These are phyloP conservation scores for Lomentospora prolificans DNA, from an alignment of 2,329 filamentous ascomycete genomes.

Conservation along the genomic window DNA sequence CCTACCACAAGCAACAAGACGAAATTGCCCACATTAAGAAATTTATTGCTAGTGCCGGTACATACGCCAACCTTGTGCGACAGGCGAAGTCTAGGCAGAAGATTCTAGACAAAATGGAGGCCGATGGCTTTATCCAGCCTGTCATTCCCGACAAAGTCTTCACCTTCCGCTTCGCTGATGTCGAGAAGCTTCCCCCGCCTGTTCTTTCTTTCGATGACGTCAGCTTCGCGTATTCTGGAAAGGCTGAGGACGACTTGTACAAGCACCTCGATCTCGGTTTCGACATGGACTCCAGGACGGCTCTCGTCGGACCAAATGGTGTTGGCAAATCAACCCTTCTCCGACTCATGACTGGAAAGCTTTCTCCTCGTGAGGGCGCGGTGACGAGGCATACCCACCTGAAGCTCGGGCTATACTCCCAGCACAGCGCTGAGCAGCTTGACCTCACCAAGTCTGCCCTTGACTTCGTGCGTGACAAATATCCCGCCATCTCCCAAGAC, in stretches of 20 bases:
- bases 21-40: slow-evolving; percentile 99
- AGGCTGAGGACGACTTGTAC: slow-evolving; percentile 84
- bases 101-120: slow-evolving; percentile 99
- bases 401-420: slow-evolving; percentile 95
- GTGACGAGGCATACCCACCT: slow-evolving; percentile 94
- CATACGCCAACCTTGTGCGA: slow-evolving; percentile 96
- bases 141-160: slow-evolving; percentile 80
- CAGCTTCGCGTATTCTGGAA: slow-evolving; percentile 94
- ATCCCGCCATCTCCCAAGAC: slow-evolving; percentile 78
- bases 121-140: slow-evolving; percentile 94
- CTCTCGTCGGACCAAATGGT: slow-evolving; percentile 96
- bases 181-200: slow-evolving; percentile 97
- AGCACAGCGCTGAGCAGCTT: slow-evolving; percentile 97
- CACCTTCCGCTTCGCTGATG: slow-evolving; percentile 95
- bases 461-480: slow-evolving; percentile 97
- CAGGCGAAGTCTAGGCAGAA: slow-evolving; percentile 99
- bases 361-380: slow-evolving; percentile 70
- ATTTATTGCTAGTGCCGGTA: slow-evolving; percentile 99
- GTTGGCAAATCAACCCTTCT: slow-evolving; percentile 97
- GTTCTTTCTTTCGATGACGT: slow-evolving; percentile 95
- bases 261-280: slow-evolving; percentile 96
- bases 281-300: slow-evolving; percentile 98
- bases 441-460: slow-evolving; percentile 96
- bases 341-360: slow-evolving; percentile 90
- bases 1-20: slow-evolving; percentile 97